Evolutionary conservation across 1,139 yeast species (phyloP).

Genomic region (Yamadazyma pseudoaaseri): DNA sequence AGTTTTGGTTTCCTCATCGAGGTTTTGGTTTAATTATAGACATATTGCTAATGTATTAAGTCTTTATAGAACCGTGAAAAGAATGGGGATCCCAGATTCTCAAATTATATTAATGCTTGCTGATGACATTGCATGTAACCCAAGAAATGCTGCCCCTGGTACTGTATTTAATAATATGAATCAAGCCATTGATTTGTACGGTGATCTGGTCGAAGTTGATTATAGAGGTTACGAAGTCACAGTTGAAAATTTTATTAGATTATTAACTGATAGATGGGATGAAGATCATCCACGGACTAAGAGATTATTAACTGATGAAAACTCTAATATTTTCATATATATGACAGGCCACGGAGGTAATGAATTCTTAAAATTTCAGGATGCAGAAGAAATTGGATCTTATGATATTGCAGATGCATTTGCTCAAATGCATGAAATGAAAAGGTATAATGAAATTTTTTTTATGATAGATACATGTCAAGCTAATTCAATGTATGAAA

Average conservation of each 20-base stretch:
- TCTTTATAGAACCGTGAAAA: conserved; percentile 91
- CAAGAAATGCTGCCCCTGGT: conserved; percentile 94
- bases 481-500: conserved; percentile 95
- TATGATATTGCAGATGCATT: conserved; percentile 97
- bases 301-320: conserved; percentile 86
- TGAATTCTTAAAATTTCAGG: conserved; percentile 95
- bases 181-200: conserved; percentile 90
- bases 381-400: conserved; percentile 95
- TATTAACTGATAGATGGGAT: conserved; percentile 94
- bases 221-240: conserved; percentile 98
- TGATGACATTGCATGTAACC: conserved; percentile 96
- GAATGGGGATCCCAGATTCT: conserved; percentile 96
- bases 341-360: conserved; percentile 99
- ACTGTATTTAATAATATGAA: conserved; percentile 93
- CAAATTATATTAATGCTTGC: conserved; percentile 95
- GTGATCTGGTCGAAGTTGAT: conserved; percentile 93
- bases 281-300: conserved; percentile 91
- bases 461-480: conserved; percentile 99
- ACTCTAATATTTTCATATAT: conserved; percentile 89
- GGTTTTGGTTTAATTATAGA: conserved; percentile 97
- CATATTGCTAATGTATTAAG: conserved; percentile 97
- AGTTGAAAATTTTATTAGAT: conserved; percentile 88
- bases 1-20: conserved; percentile 88
- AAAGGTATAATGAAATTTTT: conserved; percentile 89
- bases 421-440: conserved; percentile 95